Evolutionary conservation across 2,329 filamentous ascomycete genomes (phyloP), one percentile per base, ranked within the genome.

Genomic region (Sphaerulina musiva): DNA sequence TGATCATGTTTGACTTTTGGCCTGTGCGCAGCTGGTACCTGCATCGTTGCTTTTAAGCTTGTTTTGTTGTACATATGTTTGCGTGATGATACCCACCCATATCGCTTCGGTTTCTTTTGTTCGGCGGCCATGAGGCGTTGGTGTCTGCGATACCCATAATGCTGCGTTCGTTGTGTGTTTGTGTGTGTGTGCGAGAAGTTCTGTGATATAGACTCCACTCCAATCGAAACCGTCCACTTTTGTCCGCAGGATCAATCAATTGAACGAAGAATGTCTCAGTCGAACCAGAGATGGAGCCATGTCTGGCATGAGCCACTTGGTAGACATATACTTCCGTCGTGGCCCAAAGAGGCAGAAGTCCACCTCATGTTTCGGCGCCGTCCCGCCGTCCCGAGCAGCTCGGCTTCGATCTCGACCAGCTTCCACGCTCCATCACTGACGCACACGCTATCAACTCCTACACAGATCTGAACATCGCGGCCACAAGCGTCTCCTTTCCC

Each of bases 21-120:
- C 6, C 20, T 26, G 42, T 3, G 14, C 6, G 20, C 10, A 44
- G 17, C 10, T 26, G 6, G 48, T 51, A 51, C 48, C 48, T 51
- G 48, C 48, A 51, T 20, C 26, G 41, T 36, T 31, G 41, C 20
- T 51, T 51, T 51, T 46, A 20, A 51, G 48, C 41, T 51, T 46
- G 31, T 46, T 26, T 29, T 42, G 31, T 36, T 51, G 42, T 45
- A 46, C 32, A 45, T 42, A 51, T 46, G 40, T 31, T 12, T 44
- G 39, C 48, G 42, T 45, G 48, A 38, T 38, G 26, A 51, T 51
- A 51, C 48, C 48, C 48, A 40, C 34, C 48, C 48, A 45, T 43
- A 40, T 44, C 41, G 20, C 39, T 51, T 51, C 23, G 42, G n/a
- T 51, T 40, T 12, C 48, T 46, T 51, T 51, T 51, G 48, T 51